These are phyloP conservation scores for Pseudocercospora macadamiae DNA, from an alignment of 2,329 filamentous ascomycete species.

Conservation along the genomic window DNA sequence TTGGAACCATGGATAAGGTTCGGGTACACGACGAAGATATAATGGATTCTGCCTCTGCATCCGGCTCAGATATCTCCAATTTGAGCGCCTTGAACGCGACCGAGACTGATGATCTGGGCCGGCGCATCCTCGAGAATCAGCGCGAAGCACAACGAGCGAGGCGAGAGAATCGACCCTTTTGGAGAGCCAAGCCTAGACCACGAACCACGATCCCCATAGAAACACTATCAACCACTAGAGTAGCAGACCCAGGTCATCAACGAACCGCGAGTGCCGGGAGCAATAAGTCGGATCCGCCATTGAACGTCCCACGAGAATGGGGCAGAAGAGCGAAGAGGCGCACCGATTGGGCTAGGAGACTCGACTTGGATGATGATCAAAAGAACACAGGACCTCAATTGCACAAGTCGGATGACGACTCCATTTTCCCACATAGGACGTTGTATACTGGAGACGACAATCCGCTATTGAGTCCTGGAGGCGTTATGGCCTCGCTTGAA, in stretches of 20 bases:
- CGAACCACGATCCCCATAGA: slow-evolving; percentile 16
- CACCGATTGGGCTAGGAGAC: slow-evolving; percentile 47
- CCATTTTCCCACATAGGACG: slow-evolving; percentile 27
- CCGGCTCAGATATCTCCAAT: slow-evolving; percentile 8
- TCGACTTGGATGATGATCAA: slow-evolving; percentile 30
- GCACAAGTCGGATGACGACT: slow-evolving; percentile 22
- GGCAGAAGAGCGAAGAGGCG: slow-evolving; percentile 47
- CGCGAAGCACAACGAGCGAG: slow-evolving; percentile 47
- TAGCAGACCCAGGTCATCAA: slow-evolving; percentile 8
- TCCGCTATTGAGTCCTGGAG: slow-evolving; percentile 12
- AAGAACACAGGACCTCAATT: no score
- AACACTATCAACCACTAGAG: slow-evolving; percentile 2
- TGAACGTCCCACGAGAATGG: slow-evolving; percentile 52
- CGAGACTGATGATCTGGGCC: slow-evolving; percentile 52
- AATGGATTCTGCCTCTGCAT: slow-evolving; percentile 1
- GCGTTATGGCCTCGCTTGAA: slow-evolving; percentile 45
- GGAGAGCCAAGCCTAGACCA: slow-evolving; percentile 25
- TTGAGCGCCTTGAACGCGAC: slow-evolving; percentile 37
- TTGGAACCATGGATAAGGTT: slow-evolving; percentile 30
- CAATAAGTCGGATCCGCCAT: slow-evolving; percentile 46
- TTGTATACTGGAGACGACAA: slow-evolving; percentile 38
- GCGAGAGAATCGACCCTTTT: slow-evolving; percentile 36
- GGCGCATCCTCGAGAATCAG: slow-evolving; percentile 47
- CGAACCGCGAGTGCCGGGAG: slow-evolving; percentile 37
- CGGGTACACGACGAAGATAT: slow-evolving; percentile 30